These are phyloP conservation scores for Lasiodiplodia sp. DNA, from an alignment of 2,329 filamentous ascomycete genomes.

Conservation along the genomic window DNA sequence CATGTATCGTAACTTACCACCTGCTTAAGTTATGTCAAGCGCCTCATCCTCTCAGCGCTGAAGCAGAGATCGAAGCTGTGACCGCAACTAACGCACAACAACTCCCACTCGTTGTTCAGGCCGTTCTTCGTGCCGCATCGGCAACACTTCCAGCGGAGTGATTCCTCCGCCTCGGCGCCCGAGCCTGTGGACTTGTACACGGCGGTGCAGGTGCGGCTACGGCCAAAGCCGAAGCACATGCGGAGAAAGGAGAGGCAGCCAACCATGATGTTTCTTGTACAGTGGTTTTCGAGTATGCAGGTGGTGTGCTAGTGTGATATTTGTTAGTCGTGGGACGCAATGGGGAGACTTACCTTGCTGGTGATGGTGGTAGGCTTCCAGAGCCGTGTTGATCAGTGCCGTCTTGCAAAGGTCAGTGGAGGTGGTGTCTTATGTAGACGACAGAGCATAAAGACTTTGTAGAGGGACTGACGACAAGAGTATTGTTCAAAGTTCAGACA, in stretches of 20 bases:
- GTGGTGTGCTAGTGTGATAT: not conserved
- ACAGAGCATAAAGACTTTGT: not conserved
- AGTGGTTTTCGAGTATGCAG: not conserved
- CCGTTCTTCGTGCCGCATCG: not conserved
- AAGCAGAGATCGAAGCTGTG: not conserved
- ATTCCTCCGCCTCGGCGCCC: not conserved
- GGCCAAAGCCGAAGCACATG: not conserved
- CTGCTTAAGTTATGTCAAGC: not conserved
- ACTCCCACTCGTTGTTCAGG: not conserved
- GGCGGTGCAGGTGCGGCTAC: not conserved
- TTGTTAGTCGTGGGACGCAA: not conserved
- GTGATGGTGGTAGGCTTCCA: not conserved
- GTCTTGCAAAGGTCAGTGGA: not conserved
- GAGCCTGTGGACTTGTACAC: not conserved
- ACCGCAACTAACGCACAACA: not conserved
- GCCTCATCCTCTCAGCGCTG: not conserved
- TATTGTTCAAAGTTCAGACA: not conserved
- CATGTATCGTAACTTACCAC: too few species aligned
- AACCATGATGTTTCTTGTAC: too few species aligned
- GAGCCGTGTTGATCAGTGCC: not conserved
- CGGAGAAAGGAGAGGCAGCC: not conserved
- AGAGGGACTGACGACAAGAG: not conserved
- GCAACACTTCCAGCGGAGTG: conserved; percentile 9
- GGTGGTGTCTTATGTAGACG: not conserved
- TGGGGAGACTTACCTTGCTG: not conserved